A percentile compares a stretch with the other conserved stretches of the same genome.
These are phyloP conservation scores for Nicotiana paniculata DNA, from an alignment of 257 asterid genomes.

Conservation along the genomic window DNA sequence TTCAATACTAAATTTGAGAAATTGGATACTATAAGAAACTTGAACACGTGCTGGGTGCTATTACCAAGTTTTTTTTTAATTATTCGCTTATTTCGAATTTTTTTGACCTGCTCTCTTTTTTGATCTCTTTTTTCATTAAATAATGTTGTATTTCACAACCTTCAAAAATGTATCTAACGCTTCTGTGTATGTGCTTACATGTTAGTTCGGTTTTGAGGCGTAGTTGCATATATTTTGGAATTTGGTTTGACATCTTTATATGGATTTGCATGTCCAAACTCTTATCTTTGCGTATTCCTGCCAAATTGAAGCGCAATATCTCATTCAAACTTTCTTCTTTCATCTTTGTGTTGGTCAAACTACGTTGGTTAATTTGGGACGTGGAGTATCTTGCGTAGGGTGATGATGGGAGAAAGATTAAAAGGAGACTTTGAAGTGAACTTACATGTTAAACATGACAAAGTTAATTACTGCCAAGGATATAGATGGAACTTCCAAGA, in stretches of 20 bases:
- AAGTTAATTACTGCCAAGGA: not conserved
- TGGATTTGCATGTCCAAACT: not conserved
- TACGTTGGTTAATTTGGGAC: not conserved
- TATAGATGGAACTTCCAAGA: not conserved
- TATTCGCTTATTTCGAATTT: not conserved
- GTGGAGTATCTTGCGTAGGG: not conserved
- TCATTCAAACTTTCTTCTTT: not conserved
- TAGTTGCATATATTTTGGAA: not conserved
- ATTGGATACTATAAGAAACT: not conserved
- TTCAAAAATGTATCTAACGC: not conserved
- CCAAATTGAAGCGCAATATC: not conserved
- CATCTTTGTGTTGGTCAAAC: not conserved
- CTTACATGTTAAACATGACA: not conserved
- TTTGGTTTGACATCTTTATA: not conserved
- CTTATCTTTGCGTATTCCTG: not conserved
- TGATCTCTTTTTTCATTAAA: not conserved
- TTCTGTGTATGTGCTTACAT: not conserved
- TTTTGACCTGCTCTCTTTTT: not conserved
- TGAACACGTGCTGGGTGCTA: not conserved
- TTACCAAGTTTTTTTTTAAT: not conserved
- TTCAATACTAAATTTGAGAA: not conserved
- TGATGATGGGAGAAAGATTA: not conserved
- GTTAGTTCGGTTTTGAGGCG: not conserved
- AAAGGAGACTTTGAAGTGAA: not conserved
- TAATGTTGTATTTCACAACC: not conserved